Evolutionary conservation across 495 filamentous ascomycete species (phyloP), one percentile per base, ranked within the genome.

Genomic region (Xylaria grammica): DNA sequence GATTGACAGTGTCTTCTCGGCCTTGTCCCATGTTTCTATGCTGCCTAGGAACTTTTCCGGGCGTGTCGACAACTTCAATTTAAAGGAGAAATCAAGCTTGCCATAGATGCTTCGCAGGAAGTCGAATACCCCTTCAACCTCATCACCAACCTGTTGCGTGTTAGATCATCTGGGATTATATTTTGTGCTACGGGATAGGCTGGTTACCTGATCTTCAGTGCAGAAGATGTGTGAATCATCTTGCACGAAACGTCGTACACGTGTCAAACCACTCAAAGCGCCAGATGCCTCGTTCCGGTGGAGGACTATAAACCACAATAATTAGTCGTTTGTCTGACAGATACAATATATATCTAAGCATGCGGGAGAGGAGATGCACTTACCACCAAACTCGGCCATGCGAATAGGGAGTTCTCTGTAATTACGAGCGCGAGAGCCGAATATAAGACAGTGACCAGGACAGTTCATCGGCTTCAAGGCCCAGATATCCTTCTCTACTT

Each of bases 401-500:
- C 94, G 83, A 76, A 94, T 84, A 52, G 95, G 95, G 59, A 98
- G 78, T 71, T 99, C 94, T 62, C 90, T 83, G 79, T 99, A 95
- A 73, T 87, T 93, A 67, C 89, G 84, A 66, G 90, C 93, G 56
- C 90, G 83, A 73, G 91, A 89, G 17, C 79, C 84, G 73, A 95
- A 96, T 61, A 96, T 83, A 27, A 91, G 75, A 68, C 88, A 91
- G 76, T 95, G 91, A 8, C 91, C 92, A 3, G 96, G 95, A 78
- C 95, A 99, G 78, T 98, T 98, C 95, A 99, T 99, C 36, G 96
- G 95, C 81, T 99, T 99, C 44, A 99, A 83, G 13, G 82, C 90
- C 75, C 86, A 93, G 50, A 90, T 85, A 60, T 92, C 88, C 83
- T 98, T 97, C 72, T 98, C 93, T 36, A 94, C 85, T 36, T 96